Conservation (phyloP, 2,329 filamentous ascomycete species). For the Pestalotiopsis sp. region DNA sequence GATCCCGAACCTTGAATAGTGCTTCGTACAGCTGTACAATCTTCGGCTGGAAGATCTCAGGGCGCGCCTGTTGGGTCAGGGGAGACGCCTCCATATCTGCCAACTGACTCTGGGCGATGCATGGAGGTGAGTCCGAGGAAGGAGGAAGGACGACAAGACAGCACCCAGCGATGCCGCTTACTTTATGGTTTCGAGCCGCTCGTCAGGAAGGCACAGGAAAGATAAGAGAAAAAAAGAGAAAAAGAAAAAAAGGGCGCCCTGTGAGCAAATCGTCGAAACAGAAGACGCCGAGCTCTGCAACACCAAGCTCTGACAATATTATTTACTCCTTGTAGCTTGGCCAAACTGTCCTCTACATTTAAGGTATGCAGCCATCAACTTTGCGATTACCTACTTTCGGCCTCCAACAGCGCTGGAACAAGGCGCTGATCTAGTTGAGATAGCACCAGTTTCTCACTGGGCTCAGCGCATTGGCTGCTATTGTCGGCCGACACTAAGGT, state of each 20-base stretch:
- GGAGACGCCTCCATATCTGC: conserved; percentile 81
- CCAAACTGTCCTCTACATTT: conserved; percentile 15
- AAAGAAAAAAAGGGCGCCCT: background rate
- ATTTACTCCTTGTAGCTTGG: conserved; percentile 5
- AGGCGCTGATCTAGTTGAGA: background rate
- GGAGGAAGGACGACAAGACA: conserved; percentile 1
- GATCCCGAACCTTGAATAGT: conserved; percentile 69
- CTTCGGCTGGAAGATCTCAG: conserved; percentile 91
- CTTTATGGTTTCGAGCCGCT: background rate
- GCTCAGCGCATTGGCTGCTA: background rate
- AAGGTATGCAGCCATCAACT: background rate
- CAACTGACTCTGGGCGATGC: conserved; percentile 16
- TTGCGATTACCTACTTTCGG: background rate
- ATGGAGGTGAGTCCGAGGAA: conserved; percentile 14
- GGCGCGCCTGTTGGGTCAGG: conserved; percentile 87
- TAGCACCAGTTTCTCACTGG: background rate
- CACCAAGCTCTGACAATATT: conserved; percentile 2
- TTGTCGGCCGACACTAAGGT: background rate
- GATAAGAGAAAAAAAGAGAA: background rate
- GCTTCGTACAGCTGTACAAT: conserved; percentile 87
- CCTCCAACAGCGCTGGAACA: conserved; percentile 3
- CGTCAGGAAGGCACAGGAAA: background rate
- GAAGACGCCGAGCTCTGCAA: background rate
- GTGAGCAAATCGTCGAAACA: background rate
- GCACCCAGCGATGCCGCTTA: background rate